phyloP scores from a whole-genome alignment of 495 filamentous ascomycete genomes.

The Choiromyces venosus region DNA sequence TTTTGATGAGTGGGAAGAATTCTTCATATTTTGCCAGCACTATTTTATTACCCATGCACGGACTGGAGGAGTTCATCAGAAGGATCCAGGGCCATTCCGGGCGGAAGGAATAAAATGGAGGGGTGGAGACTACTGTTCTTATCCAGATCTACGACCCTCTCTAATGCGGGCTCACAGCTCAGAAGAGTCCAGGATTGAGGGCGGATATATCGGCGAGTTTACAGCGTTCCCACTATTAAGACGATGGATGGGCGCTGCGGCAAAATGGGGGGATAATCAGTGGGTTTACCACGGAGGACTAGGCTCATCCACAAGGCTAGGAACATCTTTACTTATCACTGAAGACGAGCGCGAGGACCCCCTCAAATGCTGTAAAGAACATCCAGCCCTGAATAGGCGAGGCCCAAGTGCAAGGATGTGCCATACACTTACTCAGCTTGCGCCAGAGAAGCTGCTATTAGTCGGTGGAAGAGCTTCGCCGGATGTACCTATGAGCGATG shows the following conservation, averaged over 20 bases:
- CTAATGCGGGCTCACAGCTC: constrained; percentile 23
- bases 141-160: constrained; percentile 18
- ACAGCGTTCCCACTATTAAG: constrained; percentile 30
- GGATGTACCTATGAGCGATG: constrained; percentile 58
- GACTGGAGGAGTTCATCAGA: constrained; percentile 20
- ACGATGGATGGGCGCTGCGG: constrained; percentile 47
- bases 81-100: constrained; percentile 28
- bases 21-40: constrained; percentile 76
- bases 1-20: constrained; percentile 96
- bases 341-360: constrained; percentile 39
- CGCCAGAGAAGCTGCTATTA: constrained; percentile 52
- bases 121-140: constrained; percentile 34
- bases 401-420: constrained; percentile 60
- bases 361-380: background rate
- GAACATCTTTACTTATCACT: constrained; percentile 35
- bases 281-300: constrained; percentile 58
- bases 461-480: constrained; percentile 78
- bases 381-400: background rate
- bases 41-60: constrained; percentile 73
- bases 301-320: constrained; percentile 45
- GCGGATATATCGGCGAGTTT: constrained; percentile 33
- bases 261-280: constrained; percentile 43
- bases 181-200: constrained; percentile 28
- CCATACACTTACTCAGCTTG: constrained; percentile 64
- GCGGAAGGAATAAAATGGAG: constrained; percentile 27